phyloP scores from a whole-genome alignment of 306 rosid species.

The Luffa acutangula region DNA sequence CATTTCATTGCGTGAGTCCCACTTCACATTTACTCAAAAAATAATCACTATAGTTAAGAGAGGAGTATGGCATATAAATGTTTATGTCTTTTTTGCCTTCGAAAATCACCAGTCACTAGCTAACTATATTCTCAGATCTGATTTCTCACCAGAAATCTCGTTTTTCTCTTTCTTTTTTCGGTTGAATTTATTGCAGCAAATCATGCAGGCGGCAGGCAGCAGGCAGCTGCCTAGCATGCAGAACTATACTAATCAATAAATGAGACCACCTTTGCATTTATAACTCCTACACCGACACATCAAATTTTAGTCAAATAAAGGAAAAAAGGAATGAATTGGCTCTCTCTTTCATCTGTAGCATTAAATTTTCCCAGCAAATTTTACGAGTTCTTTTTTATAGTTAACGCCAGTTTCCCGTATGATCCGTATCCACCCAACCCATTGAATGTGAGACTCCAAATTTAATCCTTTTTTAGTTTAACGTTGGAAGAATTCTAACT shows the following conservation, averaged over 20 bases:
- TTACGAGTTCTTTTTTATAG: background rate
- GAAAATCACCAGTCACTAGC: background rate
- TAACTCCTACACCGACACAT: conserved; percentile 58
- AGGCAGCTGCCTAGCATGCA: conserved; percentile 14
- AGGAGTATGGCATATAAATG: background rate
- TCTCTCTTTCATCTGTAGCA: conserved; percentile 11
- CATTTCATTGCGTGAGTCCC: background rate
- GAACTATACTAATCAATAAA: conserved; percentile 33
- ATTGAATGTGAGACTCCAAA: background rate
- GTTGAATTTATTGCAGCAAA: background rate
- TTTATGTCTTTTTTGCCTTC: background rate
- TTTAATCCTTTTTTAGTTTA: too few species aligned
- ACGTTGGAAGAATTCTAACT: too few species aligned
- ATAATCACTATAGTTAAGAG: background rate
- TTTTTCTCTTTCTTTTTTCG: background rate
- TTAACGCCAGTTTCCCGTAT: conserved; percentile 36
- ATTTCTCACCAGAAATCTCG: background rate
- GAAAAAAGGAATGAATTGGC: conserved; percentile 8
- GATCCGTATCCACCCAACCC: conserved; percentile 35
- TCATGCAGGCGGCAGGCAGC: conserved; percentile 1
- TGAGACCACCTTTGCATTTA: conserved; percentile 16
- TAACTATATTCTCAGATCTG: background rate
- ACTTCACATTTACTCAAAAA: background rate
- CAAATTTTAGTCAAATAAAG: conserved; percentile 5
- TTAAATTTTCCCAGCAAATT: conserved; percentile 21